These are phyloP conservation scores for Cucurbita maxima DNA, from an alignment of 306 rosid genomes.

Conservation along the genomic window DNA sequence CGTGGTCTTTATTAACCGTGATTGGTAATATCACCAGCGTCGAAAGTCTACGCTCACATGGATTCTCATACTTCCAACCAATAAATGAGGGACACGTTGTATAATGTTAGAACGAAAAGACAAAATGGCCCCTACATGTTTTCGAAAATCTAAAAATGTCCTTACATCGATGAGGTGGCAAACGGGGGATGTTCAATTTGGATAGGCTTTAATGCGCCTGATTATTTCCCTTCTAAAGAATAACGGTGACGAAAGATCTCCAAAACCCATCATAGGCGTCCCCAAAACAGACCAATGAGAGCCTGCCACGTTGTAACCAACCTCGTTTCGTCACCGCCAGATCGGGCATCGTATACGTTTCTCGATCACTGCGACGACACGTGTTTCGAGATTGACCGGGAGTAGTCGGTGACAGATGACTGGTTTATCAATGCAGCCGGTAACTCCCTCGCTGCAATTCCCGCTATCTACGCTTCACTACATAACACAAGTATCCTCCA, in stretches of 20 bases:
- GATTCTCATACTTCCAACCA: background rate
- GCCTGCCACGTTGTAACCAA: conserved; percentile 11
- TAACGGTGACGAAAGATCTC: background rate
- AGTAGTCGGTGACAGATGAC: conserved; percentile 18
- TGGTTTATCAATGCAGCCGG: conserved; percentile 24
- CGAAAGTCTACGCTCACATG: background rate
- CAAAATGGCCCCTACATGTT: background rate
- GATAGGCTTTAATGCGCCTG: background rate
- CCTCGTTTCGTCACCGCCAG: conserved; percentile 15
- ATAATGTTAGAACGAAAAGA: background rate
- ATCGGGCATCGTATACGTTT: conserved; percentile 19
- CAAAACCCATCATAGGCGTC: conserved; percentile 5
- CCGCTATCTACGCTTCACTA: conserved; percentile 17
- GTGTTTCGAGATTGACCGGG: conserved; percentile 12
- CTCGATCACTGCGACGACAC: conserved; percentile 4
- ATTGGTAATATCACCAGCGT: background rate
- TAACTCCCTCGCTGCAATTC: conserved; percentile 22
- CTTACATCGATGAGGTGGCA: background rate
- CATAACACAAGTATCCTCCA: conserved; percentile 6
- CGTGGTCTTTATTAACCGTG: conserved; percentile 16
- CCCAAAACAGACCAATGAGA: background rate
- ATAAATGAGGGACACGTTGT: background rate
- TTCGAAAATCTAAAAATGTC: background rate
- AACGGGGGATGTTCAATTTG: background rate
- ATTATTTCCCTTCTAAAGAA: conserved; percentile 1